Percentiles rank a stretch among this genome's conserved stretches.
phyloP scores from a whole-genome alignment of 441 rosid species.

The Daphne laureola region DNA sequence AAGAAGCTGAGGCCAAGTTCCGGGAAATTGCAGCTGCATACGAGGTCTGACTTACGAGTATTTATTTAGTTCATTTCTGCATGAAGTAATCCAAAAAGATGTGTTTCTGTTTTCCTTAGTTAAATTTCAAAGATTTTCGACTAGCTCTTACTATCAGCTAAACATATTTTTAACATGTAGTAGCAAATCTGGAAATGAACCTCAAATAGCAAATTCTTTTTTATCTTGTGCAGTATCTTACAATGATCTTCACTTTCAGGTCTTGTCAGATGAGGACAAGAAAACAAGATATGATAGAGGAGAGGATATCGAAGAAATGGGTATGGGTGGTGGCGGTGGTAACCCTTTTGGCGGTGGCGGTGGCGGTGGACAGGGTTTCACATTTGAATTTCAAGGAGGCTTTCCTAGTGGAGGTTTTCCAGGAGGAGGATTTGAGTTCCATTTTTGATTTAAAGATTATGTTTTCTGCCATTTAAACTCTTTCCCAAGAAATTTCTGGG shows the following conservation, averaged over 20 bases:
- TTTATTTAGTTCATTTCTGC: neutral
- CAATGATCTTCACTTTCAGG: slow-evolving; percentile 27
- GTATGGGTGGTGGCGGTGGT: slow-evolving; percentile 72
- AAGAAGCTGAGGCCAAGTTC: slow-evolving; percentile 89
- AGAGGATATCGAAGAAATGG: slow-evolving; percentile 91
- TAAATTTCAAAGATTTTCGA: no score
- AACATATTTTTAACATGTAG: no score
- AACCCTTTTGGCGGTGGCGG: slow-evolving; percentile 54
- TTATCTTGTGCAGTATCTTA: no score
- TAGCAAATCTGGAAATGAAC: no score
- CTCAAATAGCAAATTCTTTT: no score
- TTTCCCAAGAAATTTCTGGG: no score
- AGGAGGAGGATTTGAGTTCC: slow-evolving; percentile 58
- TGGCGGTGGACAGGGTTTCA: slow-evolving; percentile 73
- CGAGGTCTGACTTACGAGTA: slow-evolving; percentile 41
- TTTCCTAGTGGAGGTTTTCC: slow-evolving; percentile 62
- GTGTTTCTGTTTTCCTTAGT: no score
- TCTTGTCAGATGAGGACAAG: slow-evolving; percentile 89
- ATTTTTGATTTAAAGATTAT: slow-evolving; percentile 33
- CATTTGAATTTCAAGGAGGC: slow-evolving; percentile 85
- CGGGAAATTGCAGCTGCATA: slow-evolving; percentile 92
- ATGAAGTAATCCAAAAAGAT: no score
- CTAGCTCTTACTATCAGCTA: no score
- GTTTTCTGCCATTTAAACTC: no score
- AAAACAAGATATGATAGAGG: slow-evolving; percentile 88